Base-by-base conservation (phyloP, 306 rosid species). In the Luffa aegyptiaca region DNA sequence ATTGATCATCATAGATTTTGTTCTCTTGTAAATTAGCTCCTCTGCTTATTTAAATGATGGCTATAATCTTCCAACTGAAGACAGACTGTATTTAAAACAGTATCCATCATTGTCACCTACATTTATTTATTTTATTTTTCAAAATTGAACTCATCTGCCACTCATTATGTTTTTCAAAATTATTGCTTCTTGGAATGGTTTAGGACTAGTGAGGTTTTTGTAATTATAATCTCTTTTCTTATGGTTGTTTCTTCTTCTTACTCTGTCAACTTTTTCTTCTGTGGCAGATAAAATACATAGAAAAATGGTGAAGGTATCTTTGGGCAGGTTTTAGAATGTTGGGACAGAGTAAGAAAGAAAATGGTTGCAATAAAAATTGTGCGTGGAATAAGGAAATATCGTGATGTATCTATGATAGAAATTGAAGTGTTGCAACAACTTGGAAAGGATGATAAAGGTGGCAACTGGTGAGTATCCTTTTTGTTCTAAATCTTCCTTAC, bases 261-360 rank as follows among this genome's bases (percentile, higher is more conserved):
- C 33, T 16, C 2, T 4, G 8, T 74, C 61, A 21, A 46, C 45
- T 20, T n/a, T 4, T 71, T 48, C 69, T 0, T 55, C 74, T 61
- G 37, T 62, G 87, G 81, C 92, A 95, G 99, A 92, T 84, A 93
- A 86, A 86, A 95, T 95, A 33, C 92, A 89, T 45, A 80, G 88
- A 85, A 95, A 95, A 88, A 93, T 95, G 99, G 99, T 37, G 99
- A 95, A 84, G 99, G 99, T 79, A 95, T 97, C 0, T 95, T 95
- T 83, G 99, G 99, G 42, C 99, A 92, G 87, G 98, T 95, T 59
- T 83, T 95, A 69, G 98, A 95, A 82, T 95, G 98, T 84, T 95
- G 97, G 98, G 98, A 95, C 85, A 83, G 96, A 73, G 98, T 92
- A 52, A 85, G 80, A 73, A 92, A 84, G 84, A 97, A 92, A 89